Evolutionary conservation across 2,329 filamentous ascomycete genomes (phyloP).

Genomic region (Hypocrella siamensis): DNA sequence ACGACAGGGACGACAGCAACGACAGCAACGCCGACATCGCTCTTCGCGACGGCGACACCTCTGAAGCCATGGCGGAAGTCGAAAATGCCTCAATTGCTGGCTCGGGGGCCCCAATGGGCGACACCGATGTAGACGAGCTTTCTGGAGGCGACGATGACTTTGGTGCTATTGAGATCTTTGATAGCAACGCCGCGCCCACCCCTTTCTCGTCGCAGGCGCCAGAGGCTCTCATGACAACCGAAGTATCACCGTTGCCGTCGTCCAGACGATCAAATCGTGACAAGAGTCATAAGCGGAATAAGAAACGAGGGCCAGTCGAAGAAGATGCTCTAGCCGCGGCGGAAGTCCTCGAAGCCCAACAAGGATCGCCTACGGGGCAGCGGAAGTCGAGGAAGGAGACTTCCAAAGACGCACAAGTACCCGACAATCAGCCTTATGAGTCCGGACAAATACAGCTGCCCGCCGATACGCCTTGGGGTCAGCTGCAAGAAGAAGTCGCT

Average conservation of each 20-base stretch:
- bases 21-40: no score
- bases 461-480: conserved; percentile 3
- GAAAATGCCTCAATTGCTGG: conserved; percentile 8
- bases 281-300: conserved; percentile 16
- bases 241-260: conserved; percentile 6
- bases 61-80: no score
- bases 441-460: neutral
- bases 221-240: conserved; percentile 15
- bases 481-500: conserved; percentile 5
- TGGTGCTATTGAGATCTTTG: conserved; percentile 21
- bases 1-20: no score
- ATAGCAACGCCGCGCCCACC: conserved; percentile 17
- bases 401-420: conserved; percentile 2
- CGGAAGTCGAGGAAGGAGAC: conserved; percentile 12
- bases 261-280: conserved; percentile 16
- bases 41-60: no score
- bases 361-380: conserved; percentile 7
- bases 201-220: conserved; percentile 17
- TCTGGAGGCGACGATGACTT: conserved; percentile 15
- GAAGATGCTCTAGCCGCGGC: conserved; percentile 5
- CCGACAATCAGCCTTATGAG: conserved; percentile 2
- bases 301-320: conserved; percentile 4
- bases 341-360: conserved; percentile 4
- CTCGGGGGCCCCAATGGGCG: conserved; percentile 11
- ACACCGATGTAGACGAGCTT: conserved; percentile 8